These are phyloP conservation scores for Blastocystis sp. DNA, from an alignment of 352 stramenopile species.

Conservation along the genomic window DNA sequence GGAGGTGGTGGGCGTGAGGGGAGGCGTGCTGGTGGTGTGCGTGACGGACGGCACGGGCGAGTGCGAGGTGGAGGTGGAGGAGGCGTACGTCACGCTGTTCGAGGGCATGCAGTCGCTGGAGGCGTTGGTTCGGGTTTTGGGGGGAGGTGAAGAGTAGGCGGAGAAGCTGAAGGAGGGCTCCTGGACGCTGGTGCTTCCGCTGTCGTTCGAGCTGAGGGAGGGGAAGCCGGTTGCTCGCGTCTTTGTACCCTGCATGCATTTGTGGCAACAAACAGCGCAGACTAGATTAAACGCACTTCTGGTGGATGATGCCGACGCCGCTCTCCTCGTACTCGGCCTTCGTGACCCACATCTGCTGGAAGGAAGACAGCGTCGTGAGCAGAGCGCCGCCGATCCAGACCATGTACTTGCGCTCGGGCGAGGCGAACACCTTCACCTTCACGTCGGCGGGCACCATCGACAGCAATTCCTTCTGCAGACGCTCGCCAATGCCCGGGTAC, in stretches of 20 bases:
- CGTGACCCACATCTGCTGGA: slow-evolving; percentile 96
- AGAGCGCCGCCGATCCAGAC: slow-evolving; percentile 96
- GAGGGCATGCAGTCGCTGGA: neutral
- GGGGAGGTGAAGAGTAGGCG: neutral
- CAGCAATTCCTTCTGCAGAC: slow-evolving; percentile 88
- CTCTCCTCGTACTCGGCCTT: slow-evolving; percentile 95
- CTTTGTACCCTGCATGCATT: neutral
- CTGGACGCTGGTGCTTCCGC: neutral
- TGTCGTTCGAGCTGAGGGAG: neutral
- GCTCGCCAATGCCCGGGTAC: slow-evolving; percentile 87
- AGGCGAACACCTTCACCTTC: slow-evolving; percentile 92
- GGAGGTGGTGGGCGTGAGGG: neutral
- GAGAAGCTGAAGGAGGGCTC: neutral
- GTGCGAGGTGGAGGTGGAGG: neutral
- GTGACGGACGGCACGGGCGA: slow-evolving; percentile 44
- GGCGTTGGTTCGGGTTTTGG: neutral
- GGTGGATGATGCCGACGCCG: slow-evolving; percentile 89
- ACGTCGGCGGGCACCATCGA: slow-evolving; percentile 85
- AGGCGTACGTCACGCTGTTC: slow-evolving; percentile 20
- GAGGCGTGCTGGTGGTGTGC: neutral
- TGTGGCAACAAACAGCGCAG: slow-evolving; percentile 12
- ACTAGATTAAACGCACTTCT: slow-evolving; percentile 85
- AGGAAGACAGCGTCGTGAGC: slow-evolving; percentile 89
- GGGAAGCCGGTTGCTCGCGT: neutral
- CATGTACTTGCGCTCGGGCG: slow-evolving; percentile 88